Evolutionary conservation across 768 basidiomycete species (phyloP), one percentile per base, ranked within the genome.

Genomic region (Zangia roseola): DNA sequence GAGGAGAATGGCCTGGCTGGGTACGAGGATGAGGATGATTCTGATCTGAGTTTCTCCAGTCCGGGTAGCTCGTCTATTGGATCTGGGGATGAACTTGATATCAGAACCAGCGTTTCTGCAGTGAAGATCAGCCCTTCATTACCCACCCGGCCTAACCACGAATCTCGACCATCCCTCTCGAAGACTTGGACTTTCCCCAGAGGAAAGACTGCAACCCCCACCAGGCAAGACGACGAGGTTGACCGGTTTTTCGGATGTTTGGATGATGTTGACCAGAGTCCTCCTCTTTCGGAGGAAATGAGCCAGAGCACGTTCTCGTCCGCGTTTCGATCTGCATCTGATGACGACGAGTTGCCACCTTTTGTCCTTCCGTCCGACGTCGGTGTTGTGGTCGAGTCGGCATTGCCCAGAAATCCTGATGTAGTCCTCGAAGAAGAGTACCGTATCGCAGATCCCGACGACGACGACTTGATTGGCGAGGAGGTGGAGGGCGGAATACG

Each of bases 191-290:
- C 83, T 0, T 90, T 89, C 65, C 81, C 81, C 2, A 71, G 54
- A 46, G 72, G 65, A 19, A 60, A 54, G 41, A 26, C 58, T 21
- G 31, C 58, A 58, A 58, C 33, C 17, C 43, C 45, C 23, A 52
- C 50, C 19, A 53, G 56, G 12, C 53, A 60, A 31, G 53, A 68
- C 2, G 75, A 80, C 17, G 78, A 83, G n/a, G 71, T 86, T 9
- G 89, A 91, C 62, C 77, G 74, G 28, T 91, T 91, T 76, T 91
- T 91, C 57, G 83, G 79, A 36, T 91, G 88, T 47, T 58, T 80
- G 53, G 78, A 77, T 39, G 78, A 80, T 40, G 69, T 81, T 33
- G 77, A 79, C 55, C 74, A 76, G 35, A 72, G 78, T 0, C 81
- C 82, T 6, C 71, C 61, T 63, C 61, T 40, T 69, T 73, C 54